These are phyloP conservation scores for Paecilomyces variotii DNA, from an alignment of 2,329 filamentous ascomycete genomes.

Conservation along the genomic window DNA sequence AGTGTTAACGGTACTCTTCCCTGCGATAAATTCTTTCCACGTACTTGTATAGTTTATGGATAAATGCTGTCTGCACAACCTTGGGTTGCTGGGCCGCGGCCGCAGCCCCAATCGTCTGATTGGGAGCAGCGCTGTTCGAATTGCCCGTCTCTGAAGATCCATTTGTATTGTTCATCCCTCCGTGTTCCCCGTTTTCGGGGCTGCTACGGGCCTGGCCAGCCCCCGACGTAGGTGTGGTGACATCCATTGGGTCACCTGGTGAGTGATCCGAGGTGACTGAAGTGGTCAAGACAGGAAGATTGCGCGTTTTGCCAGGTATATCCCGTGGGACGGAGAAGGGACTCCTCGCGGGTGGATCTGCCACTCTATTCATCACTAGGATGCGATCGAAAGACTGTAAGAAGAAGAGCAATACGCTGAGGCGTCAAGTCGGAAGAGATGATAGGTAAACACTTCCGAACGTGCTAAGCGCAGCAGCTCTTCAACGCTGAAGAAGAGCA, in stretches of 20 bases:
- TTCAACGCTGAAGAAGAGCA: conserved; percentile 11
- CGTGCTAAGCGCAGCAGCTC: conserved; percentile 6
- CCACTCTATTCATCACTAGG: conserved; percentile 32
- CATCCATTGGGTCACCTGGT: conserved; percentile 48
- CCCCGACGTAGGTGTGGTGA: conserved; percentile 40
- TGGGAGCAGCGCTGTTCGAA: conserved; percentile 14
- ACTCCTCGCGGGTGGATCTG: conserved; percentile 35
- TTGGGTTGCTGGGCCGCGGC: conserved; percentile 77
- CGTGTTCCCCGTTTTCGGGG: conserved; percentile 39
- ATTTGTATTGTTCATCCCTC: conserved; percentile 26
- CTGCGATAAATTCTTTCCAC: conserved; percentile 19
- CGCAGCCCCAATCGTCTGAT: conserved; percentile 36
- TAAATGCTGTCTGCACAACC: conserved; percentile 96
- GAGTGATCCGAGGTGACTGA: conserved; percentile 35
- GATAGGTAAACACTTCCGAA: background rate
- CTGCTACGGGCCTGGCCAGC: conserved; percentile 42
- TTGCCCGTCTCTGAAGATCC: conserved; percentile 21
- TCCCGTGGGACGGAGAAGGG: conserved; percentile 36
- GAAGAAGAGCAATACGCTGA: conserved; percentile 1
- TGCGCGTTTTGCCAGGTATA: conserved; percentile 40
- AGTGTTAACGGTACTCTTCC: conserved; percentile 9
- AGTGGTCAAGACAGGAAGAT: conserved; percentile 45
- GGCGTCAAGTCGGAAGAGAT: background rate
- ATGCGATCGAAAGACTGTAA: conserved; percentile 6
- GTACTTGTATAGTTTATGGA: conserved; percentile 98